These are phyloP conservation scores for Brassica rapa DNA, from an alignment of 345 rosid genomes.

Conservation along the genomic window DNA sequence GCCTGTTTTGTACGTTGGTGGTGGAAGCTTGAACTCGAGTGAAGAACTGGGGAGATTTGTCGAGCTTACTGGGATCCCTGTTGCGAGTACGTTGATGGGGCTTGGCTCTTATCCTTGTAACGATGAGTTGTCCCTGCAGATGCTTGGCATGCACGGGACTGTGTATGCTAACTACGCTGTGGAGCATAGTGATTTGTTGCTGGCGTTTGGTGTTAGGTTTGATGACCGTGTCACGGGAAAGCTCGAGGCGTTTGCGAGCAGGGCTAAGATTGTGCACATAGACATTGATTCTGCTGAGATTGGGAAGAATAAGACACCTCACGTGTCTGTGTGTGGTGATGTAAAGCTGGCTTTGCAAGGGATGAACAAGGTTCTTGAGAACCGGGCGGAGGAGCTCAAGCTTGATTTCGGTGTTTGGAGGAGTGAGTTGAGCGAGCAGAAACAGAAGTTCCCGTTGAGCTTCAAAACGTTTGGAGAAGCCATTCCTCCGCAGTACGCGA, in stretches of 20 bases:
- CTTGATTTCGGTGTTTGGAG: slow-evolving; percentile 75
- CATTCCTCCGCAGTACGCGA: slow-evolving; percentile 92
- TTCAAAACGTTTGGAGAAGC: slow-evolving; percentile 87
- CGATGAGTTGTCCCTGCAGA: slow-evolving; percentile 70
- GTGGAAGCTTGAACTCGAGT: slow-evolving; percentile 95
- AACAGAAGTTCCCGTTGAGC: slow-evolving; percentile 60
- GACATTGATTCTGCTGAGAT: slow-evolving; percentile 96
- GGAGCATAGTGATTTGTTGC: slow-evolving; percentile 79
- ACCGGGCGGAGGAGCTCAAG: slow-evolving; percentile 44
- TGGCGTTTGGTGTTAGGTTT: slow-evolving; percentile 95
- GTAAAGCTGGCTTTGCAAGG: slow-evolving; percentile 78
- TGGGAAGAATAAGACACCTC: slow-evolving; percentile 99
- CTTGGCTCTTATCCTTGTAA: slow-evolving; percentile 69
- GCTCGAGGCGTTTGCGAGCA: slow-evolving; percentile 91
- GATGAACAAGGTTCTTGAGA: slow-evolving; percentile 66
- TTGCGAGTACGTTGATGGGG: slow-evolving; percentile 98
- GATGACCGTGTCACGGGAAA: slow-evolving; percentile 97
- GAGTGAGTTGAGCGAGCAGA: slow-evolving; percentile 72
- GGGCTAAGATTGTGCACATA: slow-evolving; percentile 93
- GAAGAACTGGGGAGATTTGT: slow-evolving; percentile 80
- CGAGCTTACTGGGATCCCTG: slow-evolving; percentile 85
- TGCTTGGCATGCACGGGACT: slow-evolving; percentile 99
- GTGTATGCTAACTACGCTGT: slow-evolving; percentile 91
- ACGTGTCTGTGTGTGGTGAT: slow-evolving; percentile 85
- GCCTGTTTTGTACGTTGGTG: slow-evolving; percentile 95